Percentiles rank a stretch among this genome's conserved stretches.
Conservation (phyloP, 164 flowering plant species). For the Sedum album region DNA sequence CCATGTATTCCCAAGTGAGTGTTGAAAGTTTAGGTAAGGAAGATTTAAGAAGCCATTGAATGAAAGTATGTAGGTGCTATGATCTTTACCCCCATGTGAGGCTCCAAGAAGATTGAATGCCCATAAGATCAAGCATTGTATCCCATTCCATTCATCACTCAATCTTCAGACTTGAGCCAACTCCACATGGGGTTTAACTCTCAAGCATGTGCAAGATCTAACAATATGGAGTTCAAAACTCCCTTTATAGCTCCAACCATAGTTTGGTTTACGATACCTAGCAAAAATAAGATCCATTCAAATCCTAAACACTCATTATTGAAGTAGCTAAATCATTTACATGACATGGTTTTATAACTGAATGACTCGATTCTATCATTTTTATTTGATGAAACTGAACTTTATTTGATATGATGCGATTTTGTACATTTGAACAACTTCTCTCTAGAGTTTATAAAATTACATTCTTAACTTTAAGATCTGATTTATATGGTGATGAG, state of each 20-base stretch:
- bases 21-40: neutral
- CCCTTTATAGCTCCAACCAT: neutral
- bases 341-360: too few relatives aligned
- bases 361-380: too few relatives aligned
- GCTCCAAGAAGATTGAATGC: neutral
- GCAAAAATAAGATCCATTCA: neutral
- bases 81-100: neutral
- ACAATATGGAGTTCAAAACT: neutral
- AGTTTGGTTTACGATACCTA: neutral
- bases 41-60: neutral
- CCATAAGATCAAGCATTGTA: conserved; percentile 1
- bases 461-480: too few relatives aligned
- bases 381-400: too few relatives aligned
- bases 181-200: neutral
- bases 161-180: neutral
- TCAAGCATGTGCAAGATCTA: conserved; percentile 1
- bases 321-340: neutral
- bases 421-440: too few relatives aligned
- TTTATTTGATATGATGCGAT: too few relatives aligned
- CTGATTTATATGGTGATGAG: neutral
- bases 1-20: neutral
- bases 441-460: too few relatives aligned
- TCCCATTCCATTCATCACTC: neutral
- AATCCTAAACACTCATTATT: neutral
- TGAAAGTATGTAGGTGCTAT: neutral